phyloP scores from a whole-genome alignment of 2,329 filamentous ascomycete genomes.

The Hypoxylon rubiginosum region DNA sequence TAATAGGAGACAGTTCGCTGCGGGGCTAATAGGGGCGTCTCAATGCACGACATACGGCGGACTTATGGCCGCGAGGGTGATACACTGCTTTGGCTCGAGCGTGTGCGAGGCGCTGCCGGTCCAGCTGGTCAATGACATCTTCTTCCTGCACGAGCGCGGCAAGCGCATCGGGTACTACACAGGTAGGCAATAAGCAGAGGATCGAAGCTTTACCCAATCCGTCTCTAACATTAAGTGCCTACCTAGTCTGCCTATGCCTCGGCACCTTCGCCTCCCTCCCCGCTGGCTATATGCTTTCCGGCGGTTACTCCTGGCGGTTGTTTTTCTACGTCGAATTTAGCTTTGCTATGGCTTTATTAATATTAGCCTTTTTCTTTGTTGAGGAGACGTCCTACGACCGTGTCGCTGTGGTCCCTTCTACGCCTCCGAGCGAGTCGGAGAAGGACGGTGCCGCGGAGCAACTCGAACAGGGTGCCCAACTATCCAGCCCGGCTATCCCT shows the following conservation, averaged over 20 bases:
- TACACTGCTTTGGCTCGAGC: slow-evolving; percentile 58
- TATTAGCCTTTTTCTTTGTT: slow-evolving; percentile 66
- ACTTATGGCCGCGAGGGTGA: slow-evolving; percentile 57
- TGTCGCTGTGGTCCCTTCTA: slow-evolving; percentile 30
- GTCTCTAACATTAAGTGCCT: slow-evolving; percentile 15
- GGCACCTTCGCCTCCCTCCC: slow-evolving; percentile 69
- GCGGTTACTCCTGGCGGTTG: slow-evolving; percentile 69
- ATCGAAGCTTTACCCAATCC: slow-evolving; percentile 2
- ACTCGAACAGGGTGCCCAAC: slow-evolving; percentile 26
- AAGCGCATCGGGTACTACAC: slow-evolving; percentile 73
- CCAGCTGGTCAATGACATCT: slow-evolving; percentile 62
- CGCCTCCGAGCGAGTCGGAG: slow-evolving; percentile 43
- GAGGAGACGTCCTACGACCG: slow-evolving; percentile 65
- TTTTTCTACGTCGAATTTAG: slow-evolving; percentile 74
- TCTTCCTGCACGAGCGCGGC: slow-evolving; percentile 61
- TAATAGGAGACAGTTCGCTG: slow-evolving; percentile 53
- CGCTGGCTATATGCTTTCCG: slow-evolving; percentile 72
- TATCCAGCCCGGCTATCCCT: slow-evolving; percentile 43
- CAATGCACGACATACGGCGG: slow-evolving; percentile 54
- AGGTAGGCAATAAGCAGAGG: slow-evolving; percentile 48
- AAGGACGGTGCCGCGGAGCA: slow-evolving; percentile 39
- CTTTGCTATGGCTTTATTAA: slow-evolving; percentile 60
- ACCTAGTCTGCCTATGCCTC: slow-evolving; percentile 66
- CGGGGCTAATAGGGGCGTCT: slow-evolving; percentile 57
- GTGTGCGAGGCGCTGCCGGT: slow-evolving; percentile 62